Conservation (phyloP, 148 eudicot genomes). For the Camellia sinensis region DNA sequence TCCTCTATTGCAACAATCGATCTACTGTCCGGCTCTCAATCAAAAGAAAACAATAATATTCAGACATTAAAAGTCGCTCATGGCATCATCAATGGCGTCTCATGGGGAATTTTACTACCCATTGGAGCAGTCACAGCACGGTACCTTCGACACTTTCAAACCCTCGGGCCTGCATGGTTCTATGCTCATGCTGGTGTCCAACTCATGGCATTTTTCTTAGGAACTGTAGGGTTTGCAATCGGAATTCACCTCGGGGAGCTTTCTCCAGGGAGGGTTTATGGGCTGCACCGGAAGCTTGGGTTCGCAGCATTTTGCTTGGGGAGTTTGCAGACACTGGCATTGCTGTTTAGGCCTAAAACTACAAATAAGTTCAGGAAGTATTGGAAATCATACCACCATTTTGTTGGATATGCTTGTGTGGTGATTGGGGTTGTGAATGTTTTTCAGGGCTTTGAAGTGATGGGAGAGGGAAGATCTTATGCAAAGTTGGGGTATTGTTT, state of each 20-base stretch:
- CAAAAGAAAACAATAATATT: conserved; percentile 29
- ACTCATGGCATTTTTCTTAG: conserved; percentile 56
- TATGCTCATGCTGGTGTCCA: conserved; percentile 81
- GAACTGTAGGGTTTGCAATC: conserved; percentile 69
- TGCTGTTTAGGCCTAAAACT: conserved; percentile 82
- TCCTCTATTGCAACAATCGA: conserved; percentile 69
- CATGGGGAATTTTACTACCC: conserved; percentile 88
- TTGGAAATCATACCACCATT: conserved; percentile 97
- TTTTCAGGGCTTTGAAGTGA: conserved; percentile 84
- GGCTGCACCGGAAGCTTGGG: conserved; percentile 71
- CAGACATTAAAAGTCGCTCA: conserved; percentile 55
- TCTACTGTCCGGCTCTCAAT: conserved; percentile 51
- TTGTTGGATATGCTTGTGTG: conserved; percentile 92
- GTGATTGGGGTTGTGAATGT: conserved; percentile 83
- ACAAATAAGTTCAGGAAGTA: conserved; percentile 81
- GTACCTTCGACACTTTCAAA: conserved; percentile 67
- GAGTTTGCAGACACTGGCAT: conserved; percentile 70
- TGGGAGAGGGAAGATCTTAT: conserved; percentile 64
- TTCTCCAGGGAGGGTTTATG: conserved; percentile 73
- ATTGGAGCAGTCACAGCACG: conserved; percentile 64
- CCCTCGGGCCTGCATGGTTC: conserved; percentile 81
- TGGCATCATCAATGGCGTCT: conserved; percentile 63
- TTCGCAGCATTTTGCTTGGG: conserved; percentile 64
- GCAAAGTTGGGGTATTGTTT: conserved; percentile 73
- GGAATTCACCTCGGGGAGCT: conserved; percentile 72